Conservation (phyloP, 139 green algal species). For the Picochlorum sp. region DNA sequence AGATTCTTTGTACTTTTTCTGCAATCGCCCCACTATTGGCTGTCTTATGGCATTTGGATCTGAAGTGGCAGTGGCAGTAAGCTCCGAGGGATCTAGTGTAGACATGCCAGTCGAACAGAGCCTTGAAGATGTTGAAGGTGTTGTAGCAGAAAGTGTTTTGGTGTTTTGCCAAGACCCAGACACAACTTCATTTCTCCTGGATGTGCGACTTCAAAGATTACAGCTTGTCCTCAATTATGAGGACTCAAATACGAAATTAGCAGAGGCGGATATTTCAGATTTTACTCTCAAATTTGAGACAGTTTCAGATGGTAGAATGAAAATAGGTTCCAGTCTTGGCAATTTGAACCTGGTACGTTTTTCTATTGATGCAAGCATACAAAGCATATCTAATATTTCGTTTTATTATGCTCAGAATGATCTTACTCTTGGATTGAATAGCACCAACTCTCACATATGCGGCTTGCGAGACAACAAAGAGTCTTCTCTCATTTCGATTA, state of each 20-base stretch:
- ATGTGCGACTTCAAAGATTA: constrained; percentile 39
- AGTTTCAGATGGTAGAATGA: not conserved
- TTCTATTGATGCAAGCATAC: not conserved
- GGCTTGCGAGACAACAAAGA: constrained; percentile 34
- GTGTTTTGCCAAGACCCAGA: constrained; percentile 5
- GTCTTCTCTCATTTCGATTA: constrained; percentile 59
- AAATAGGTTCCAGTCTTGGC: not conserved
- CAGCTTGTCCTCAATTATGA: constrained; percentile 57
- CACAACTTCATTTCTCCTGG: constrained; percentile 28
- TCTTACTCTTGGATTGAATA: constrained; percentile 39
- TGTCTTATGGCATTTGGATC: constrained; percentile 73
- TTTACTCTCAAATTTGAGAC: constrained; percentile 3
- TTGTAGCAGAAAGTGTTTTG: constrained; percentile 6
- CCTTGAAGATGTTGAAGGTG: not conserved
- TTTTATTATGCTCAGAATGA: not conserved
- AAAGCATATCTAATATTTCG: constrained; percentile 40
- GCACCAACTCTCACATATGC: constrained; percentile 16
- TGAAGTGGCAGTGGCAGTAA: constrained; percentile 47
- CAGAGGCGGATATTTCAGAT: constrained; percentile 21
- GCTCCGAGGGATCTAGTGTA: not conserved
- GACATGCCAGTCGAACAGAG: not conserved
- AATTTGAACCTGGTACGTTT: constrained; percentile 7
- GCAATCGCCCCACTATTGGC: constrained; percentile 80
- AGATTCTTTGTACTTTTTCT: constrained; percentile 56
- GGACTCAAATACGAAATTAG: constrained; percentile 27